Percentiles rank a stretch among this genome's conserved stretches.
Evolutionary conservation across 192 early-diverging fungal genomes (phyloP).

Genomic region (Geranomyces variabilis): DNA sequence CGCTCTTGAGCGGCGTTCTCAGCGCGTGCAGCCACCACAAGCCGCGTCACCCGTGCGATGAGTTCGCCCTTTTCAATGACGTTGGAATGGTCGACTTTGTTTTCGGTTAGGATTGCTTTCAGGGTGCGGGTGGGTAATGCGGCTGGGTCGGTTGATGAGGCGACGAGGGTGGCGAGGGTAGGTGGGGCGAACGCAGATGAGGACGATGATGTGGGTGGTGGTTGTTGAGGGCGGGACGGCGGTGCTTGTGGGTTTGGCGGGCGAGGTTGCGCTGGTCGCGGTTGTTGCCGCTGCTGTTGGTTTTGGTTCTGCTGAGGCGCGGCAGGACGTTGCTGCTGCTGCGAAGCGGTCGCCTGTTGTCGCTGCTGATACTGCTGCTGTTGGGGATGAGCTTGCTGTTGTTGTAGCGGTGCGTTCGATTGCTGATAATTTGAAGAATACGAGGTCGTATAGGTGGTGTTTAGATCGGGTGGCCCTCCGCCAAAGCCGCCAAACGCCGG

Average conservation of each 20-base stretch:
- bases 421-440: too few species aligned
- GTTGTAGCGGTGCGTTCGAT: too few species aligned
- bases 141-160: constrained; percentile 50
- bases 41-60: constrained; percentile 61
- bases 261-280: neutral
- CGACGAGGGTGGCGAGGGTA: constrained; percentile 34
- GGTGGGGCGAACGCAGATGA: constrained; percentile 25
- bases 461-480: neutral
- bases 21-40: constrained; percentile 51
- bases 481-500: neutral
- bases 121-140: constrained; percentile 69
- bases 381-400: too few species aligned
- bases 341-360: neutral
- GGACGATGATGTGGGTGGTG: constrained; percentile 1
- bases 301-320: neutral
- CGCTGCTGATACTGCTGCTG: neutral
- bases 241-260: constrained; percentile 1
- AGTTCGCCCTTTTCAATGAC: constrained; percentile 80
- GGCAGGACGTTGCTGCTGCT: neutral
- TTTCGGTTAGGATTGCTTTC: constrained; percentile 64
- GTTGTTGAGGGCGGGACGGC: neutral
- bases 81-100: constrained; percentile 68
- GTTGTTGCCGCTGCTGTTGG: neutral
- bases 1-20: neutral
- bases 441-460: neutral